These are phyloP conservation scores for Mucor mucedo DNA, from an alignment of 371 early-diverging fungal genomes.

Conservation along the genomic window DNA sequence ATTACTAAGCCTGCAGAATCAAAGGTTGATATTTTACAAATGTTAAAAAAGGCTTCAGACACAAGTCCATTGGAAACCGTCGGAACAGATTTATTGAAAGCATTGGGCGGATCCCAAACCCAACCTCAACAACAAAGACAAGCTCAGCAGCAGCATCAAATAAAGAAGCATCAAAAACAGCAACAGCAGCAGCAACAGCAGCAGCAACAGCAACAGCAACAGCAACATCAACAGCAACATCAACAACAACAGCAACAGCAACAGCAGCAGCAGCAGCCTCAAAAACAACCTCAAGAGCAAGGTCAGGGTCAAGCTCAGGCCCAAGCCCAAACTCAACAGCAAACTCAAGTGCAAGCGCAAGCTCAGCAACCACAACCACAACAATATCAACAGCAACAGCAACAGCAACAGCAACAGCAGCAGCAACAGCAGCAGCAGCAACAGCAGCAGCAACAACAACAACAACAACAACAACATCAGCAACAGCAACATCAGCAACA, in stretches of 20 bases:
- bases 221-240: constrained; percentile 14
- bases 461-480: no score
- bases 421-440: not conserved
- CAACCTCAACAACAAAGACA: constrained; percentile 13
- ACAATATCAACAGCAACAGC: not conserved
- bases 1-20: constrained; percentile 7
- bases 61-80: constrained; percentile 15
- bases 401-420: constrained; percentile 20
- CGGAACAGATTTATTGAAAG: constrained; percentile 21
- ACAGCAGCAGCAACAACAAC: no score
- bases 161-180: constrained; percentile 16
- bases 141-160: constrained; percentile 8
- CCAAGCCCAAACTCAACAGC: no score
- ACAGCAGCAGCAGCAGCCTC: constrained; percentile 12
- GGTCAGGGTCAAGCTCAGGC: no score
- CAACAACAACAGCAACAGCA: constrained; percentile 17
- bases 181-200: constrained; percentile 11
- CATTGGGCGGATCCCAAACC: not conserved
- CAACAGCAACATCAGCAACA: no score
- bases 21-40: constrained; percentile 39
- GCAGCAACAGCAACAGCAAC: constrained; percentile 11
- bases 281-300: no score
- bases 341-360: no score
- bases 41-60: constrained; percentile 35
- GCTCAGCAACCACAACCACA: no score